These are phyloP conservation scores for Colletotrichum sp. DNA, from an alignment of 2,329 filamentous ascomycete genomes.

Conservation along the genomic window DNA sequence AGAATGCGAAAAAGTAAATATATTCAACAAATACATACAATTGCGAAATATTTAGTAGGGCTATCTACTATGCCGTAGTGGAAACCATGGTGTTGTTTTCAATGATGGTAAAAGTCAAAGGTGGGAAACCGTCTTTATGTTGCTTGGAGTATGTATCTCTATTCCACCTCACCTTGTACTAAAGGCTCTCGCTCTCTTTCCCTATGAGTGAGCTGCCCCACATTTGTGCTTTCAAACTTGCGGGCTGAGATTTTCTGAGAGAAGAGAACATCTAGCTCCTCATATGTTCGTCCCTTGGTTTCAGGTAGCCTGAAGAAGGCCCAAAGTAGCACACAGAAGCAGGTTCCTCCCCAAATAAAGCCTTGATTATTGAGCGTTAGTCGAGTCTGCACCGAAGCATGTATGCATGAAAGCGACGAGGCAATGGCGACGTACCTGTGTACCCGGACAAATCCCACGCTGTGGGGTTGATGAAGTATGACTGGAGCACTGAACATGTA, in stretches of 20 bases:
- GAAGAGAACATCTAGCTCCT: slow-evolving; percentile 26
- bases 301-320: slow-evolving; percentile 29
- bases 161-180: background rate
- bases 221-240: background rate
- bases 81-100: background rate
- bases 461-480: slow-evolving; percentile 42
- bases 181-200: background rate
- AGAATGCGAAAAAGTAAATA: background rate
- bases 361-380: background rate
- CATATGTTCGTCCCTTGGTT: slow-evolving; percentile 27
- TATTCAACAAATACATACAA: background rate
- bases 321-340: slow-evolving; percentile 22
- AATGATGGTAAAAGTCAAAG: background rate
- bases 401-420: background rate
- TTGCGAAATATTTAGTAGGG: background rate
- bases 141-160: background rate
- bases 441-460: slow-evolving; percentile 42
- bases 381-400: background rate
- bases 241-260: background rate
- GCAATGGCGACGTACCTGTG: slow-evolving; percentile 35
- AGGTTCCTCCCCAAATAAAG: slow-evolving; percentile 24
- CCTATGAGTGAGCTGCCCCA: background rate
- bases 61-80: background rate
- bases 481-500: slow-evolving; percentile 28
- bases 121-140: background rate